A percentile compares a stretch with the other conserved stretches of the same genome.
Conservation (phyloP, 2,329 filamentous ascomycete genomes). For the Neopestalotiopsis sp. region DNA sequence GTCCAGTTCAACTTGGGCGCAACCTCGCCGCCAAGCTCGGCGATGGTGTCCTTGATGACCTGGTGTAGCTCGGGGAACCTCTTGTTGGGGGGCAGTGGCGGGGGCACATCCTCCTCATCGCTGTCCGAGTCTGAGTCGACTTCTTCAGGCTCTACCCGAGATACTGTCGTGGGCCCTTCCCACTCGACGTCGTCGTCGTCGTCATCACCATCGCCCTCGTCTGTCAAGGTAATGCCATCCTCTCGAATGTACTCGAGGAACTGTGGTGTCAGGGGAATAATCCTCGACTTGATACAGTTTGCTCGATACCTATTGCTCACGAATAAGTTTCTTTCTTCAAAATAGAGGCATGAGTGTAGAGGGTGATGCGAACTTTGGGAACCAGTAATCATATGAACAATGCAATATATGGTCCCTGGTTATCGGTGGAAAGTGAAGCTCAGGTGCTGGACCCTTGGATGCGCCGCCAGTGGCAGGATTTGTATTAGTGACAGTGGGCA, state of each 20-base stretch:
- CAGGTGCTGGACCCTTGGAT: conserved; percentile 26
- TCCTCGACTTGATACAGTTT: conserved; percentile 82
- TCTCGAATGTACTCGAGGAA: conserved; percentile 89
- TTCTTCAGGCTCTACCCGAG: conserved; percentile 40
- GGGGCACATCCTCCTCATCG: conserved; percentile 60
- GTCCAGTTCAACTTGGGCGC: conserved; percentile 98
- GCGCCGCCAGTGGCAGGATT: conserved; percentile 28
- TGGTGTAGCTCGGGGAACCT: conserved; percentile 77
- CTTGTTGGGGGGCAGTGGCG: conserved; percentile 55
- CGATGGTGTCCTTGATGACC: conserved; percentile 77
- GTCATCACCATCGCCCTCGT: conserved; percentile 58
- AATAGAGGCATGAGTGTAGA: not conserved
- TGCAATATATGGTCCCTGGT: conserved; percentile 88
- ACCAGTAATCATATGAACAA: conserved; percentile 94
- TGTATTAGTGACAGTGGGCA: conserved; percentile 33
- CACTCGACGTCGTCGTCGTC: conserved; percentile 64
- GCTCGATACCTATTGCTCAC: conserved; percentile 68
- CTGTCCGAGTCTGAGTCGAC: conserved; percentile 54
- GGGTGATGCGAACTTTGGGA: conserved; percentile 65
- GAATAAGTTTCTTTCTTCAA: not conserved
- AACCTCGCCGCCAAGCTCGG: conserved; percentile 82
- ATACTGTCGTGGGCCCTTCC: conserved; percentile 45
- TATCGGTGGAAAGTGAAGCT: conserved; percentile 73
- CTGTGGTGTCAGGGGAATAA: conserved; percentile 75
- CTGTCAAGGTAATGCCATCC: conserved; percentile 89